Percentiles rank a stretch among this genome's conserved stretches.
Conservation (phyloP, 345 rosid genomes). For the Cardamine resedifolia region DNA sequence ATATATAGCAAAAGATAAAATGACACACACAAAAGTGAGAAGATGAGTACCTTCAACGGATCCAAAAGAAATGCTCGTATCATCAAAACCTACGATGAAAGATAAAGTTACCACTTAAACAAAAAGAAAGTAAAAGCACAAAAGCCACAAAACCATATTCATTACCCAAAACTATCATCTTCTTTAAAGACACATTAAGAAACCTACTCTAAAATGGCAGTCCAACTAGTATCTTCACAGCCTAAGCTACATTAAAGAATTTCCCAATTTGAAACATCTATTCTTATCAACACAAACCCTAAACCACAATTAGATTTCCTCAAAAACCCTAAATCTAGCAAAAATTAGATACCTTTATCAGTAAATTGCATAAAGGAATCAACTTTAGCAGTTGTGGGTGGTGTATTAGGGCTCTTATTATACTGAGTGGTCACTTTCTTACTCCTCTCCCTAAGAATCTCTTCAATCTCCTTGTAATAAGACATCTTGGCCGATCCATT, state of each 20-base stretch:
- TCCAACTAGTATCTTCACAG: background rate
- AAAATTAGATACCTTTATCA: conserved; percentile 69
- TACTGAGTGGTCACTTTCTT: conserved; percentile 55
- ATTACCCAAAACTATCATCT: conserved; percentile 26
- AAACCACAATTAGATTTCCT: background rate
- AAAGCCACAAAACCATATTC: background rate
- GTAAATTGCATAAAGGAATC: conserved; percentile 86
- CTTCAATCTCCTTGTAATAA: conserved; percentile 93
- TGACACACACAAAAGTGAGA: conserved; percentile 21
- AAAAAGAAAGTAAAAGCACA: conserved; percentile 7
- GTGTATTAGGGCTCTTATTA: conserved; percentile 51
- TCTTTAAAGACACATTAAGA: conserved; percentile 10
- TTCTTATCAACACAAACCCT: conserved; percentile 16
- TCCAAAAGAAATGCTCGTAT: conserved; percentile 78
- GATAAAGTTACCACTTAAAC: conserved; percentile 19
- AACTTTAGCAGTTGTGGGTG: conserved; percentile 61
- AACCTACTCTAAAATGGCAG: conserved; percentile 9
- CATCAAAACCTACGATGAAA: conserved; percentile 77
- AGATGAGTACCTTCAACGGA: conserved; percentile 79
- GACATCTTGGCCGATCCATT: conserved; percentile 92
- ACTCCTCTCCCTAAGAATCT: conserved; percentile 81
- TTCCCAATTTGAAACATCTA: conserved; percentile 4
- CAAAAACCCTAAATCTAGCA: conserved; percentile 2
- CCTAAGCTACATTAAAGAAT: conserved; percentile 14
- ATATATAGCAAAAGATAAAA: conserved; percentile 10